phyloP scores from a whole-genome alignment of 345 rosid genomes.

The Noccaea bulbosa region DNA sequence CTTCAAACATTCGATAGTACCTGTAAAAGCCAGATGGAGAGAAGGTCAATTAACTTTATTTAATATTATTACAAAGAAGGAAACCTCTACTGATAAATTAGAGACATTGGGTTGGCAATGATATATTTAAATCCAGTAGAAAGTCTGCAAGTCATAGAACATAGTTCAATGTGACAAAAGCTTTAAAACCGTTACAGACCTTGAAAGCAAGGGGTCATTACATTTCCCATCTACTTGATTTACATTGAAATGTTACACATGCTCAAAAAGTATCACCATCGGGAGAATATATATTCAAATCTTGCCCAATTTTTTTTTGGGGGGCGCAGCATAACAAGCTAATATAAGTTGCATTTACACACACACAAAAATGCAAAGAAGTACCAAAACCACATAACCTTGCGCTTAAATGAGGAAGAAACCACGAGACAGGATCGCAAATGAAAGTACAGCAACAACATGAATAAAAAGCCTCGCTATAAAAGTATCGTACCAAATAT shows the following conservation, averaged over 20 bases:
- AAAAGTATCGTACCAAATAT: conserved; percentile 24
- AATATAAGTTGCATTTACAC: conserved; percentile 1
- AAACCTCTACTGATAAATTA: conserved; percentile 4
- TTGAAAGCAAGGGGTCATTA: conserved; percentile 9
- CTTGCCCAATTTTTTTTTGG: not conserved
- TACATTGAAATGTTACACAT: not conserved
- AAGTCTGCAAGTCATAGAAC: conserved; percentile 22
- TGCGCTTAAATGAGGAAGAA: conserved; percentile 17
- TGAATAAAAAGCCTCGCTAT: not conserved
- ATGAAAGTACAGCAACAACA: conserved; percentile 4
- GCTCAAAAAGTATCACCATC: conserved; percentile 11
- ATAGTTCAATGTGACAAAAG: conserved; percentile 15
- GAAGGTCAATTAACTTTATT: conserved; percentile 16
- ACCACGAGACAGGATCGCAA: conserved; percentile 23
- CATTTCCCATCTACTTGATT: conserved; percentile 21
- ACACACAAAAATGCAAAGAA: not conserved
- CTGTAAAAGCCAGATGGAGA: conserved; percentile 50
- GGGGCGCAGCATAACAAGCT: not conserved
- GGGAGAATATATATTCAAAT: conserved; percentile 7
- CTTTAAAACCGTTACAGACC: conserved; percentile 17
- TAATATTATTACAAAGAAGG: conserved; percentile 26
- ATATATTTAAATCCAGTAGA: conserved; percentile 1
- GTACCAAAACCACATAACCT: conserved; percentile 15
- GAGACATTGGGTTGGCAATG: conserved; percentile 1
- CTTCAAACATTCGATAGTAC: conserved; percentile 99